A percentile compares a stretch with the other conserved stretches of the same genome.
phyloP scores from a whole-genome alignment of 2,329 filamentous ascomycete species.

The Phaeophleospora eucalypticola region DNA sequence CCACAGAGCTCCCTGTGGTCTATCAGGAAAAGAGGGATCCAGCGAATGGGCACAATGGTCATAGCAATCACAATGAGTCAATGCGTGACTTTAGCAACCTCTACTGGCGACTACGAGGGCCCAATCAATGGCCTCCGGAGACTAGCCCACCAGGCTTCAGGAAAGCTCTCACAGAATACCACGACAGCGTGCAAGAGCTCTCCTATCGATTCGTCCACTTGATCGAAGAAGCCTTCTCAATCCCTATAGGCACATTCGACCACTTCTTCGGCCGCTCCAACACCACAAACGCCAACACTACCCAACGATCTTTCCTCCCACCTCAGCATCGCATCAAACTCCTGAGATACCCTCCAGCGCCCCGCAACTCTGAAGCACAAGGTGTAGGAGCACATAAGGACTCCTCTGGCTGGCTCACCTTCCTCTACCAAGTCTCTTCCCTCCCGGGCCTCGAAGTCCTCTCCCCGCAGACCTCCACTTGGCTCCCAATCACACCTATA shows the following conservation, averaged over 20 bases:
- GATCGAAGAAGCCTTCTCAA: constrained; percentile 52
- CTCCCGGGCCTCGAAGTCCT: constrained; percentile 52
- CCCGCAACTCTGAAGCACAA: constrained; percentile 33
- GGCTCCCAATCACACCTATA: constrained; percentile 50
- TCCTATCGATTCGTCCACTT: constrained; percentile 54
- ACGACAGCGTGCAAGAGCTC: constrained; percentile 48
- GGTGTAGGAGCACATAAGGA: constrained; percentile 62
- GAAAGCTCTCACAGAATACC: constrained; percentile 42
- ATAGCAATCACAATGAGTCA: constrained; percentile 28
- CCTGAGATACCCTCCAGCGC: constrained; percentile 48
- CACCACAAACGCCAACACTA: neutral
- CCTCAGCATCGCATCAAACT: constrained; percentile 58
- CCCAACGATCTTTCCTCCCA: constrained; percentile 19
- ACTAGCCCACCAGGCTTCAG: constrained; percentile 30
- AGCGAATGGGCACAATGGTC: constrained; percentile 31
- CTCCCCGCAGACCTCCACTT: constrained; percentile 41
- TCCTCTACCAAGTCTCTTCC: constrained; percentile 57
- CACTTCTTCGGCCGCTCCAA: constrained; percentile 42
- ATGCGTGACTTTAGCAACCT: constrained; percentile 40
- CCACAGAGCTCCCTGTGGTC: constrained; percentile 48
- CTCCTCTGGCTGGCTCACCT: constrained; percentile 62
- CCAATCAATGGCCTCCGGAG: constrained; percentile 37
- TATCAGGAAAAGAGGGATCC: constrained; percentile 25
- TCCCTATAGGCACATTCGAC: constrained; percentile 47
- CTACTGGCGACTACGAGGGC: constrained; percentile 41